phyloP scores from a whole-genome alignment of 305 asterid species.

The Fraxinus albicans region DNA sequence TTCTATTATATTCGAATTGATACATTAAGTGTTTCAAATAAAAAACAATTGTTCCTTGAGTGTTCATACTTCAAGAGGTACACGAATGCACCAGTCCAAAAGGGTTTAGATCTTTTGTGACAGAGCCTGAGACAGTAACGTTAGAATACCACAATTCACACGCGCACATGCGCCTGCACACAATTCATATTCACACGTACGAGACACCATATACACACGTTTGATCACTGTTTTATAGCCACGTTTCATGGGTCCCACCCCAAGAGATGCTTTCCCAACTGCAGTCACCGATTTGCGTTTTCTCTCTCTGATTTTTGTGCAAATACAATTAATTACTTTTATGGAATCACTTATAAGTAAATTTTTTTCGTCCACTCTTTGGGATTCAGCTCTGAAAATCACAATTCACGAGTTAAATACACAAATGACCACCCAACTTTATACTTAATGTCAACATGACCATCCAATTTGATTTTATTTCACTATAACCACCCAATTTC shows the following conservation, averaged over 20 bases:
- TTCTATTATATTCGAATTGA: neutral
- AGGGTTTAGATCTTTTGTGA: constrained; percentile 19
- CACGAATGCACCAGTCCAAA: neutral
- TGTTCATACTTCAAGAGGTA: neutral
- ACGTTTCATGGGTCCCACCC: neutral
- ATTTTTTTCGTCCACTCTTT: neutral
- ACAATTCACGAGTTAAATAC: constrained; percentile 12
- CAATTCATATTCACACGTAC: constrained; percentile 17
- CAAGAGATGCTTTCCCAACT: neutral
- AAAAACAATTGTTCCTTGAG: neutral
- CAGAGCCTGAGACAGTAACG: constrained; percentile 11
- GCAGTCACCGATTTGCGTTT: neutral
- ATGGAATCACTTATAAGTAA: neutral
- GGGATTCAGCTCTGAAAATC: constrained; percentile 31
- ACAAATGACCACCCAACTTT: neutral
- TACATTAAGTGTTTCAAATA: neutral
- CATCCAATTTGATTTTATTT: too few species aligned
- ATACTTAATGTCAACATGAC: too few species aligned
- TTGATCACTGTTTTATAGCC: neutral
- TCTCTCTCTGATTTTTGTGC: neutral
- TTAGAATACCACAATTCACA: neutral
- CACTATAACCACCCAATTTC: too few species aligned
- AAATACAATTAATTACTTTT: neutral
- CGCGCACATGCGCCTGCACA: neutral
- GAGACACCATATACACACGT: neutral